Evolutionary conservation across 805 yeast species (phyloP).

Genomic region (Lipomyces sp.): DNA sequence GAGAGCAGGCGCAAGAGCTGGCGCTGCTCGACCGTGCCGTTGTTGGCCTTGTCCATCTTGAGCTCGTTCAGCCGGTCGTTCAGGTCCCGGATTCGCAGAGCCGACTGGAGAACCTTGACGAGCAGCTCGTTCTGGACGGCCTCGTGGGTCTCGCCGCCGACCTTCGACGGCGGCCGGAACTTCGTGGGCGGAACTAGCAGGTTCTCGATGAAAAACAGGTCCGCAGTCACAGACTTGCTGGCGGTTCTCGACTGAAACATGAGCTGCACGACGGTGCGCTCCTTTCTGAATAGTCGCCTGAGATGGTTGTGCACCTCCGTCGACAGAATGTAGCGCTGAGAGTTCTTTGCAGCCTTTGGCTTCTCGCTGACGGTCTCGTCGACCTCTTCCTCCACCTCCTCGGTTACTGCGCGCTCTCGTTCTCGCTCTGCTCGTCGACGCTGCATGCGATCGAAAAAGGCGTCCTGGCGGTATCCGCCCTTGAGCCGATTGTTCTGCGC

Average conservation of each 20-base stretch:
- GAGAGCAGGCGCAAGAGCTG: slow-evolving; percentile 71
- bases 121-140: slow-evolving; percentile 87
- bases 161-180: slow-evolving; percentile 92
- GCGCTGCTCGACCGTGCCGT: slow-evolving; percentile 32
- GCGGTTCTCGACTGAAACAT: slow-evolving; percentile 81
- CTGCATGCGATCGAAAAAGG: slow-evolving; percentile 47
- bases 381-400: slow-evolving; percentile 14
- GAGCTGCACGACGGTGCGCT: slow-evolving; percentile 62
- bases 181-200: slow-evolving; percentile 94
- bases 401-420: slow-evolving; percentile 5
- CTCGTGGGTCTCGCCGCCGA: slow-evolving; percentile 96
- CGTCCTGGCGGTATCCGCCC: slow-evolving; percentile 70
- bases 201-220: slow-evolving; percentile 84
- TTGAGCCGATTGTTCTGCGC: slow-evolving; percentile 73
- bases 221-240: slow-evolving; percentile 53
- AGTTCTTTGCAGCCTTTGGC: slow-evolving; percentile 38
- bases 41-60: slow-evolving; percentile 48
- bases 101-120: slow-evolving; percentile 73
- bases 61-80: slow-evolving; percentile 72
- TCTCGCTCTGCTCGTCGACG: slow-evolving; percentile 1
- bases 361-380: slow-evolving; percentile 18
- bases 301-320: slow-evolving; percentile 82
- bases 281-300: slow-evolving; percentile 69
- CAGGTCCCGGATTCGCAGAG: slow-evolving; percentile 79
- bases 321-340: slow-evolving; percentile 76